Conservation (phyloP, 257 asterid genomes). For the Linderniella brevidens region DNA sequence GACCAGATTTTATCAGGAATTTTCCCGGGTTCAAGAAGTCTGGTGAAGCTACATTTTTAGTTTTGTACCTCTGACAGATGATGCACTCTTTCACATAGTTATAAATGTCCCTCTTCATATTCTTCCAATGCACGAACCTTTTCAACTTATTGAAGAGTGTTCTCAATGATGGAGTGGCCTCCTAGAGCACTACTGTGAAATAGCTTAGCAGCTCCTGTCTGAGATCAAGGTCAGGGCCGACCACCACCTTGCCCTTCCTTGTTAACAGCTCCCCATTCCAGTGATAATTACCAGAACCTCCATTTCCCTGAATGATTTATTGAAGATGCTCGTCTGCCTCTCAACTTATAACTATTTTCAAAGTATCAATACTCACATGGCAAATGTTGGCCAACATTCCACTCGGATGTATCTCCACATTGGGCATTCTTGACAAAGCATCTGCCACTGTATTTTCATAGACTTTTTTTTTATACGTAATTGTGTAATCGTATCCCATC, state of each 20-base stretch:
- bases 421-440: background rate
- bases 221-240: background rate
- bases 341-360: too few relatives aligned
- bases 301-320: too few relatives aligned
- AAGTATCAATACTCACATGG: too few relatives aligned
- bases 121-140: background rate
- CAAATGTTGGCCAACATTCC: too few relatives aligned
- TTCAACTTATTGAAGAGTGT: background rate
- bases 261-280: background rate
- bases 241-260: background rate
- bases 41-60: background rate
- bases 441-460: background rate
- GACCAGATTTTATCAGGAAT: background rate
- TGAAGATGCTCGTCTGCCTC: too few relatives aligned
- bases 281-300: background rate
- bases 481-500: slow-evolving; percentile 3
- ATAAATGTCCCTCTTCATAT: background rate
- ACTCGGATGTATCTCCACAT: background rate
- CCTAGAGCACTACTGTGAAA: background rate
- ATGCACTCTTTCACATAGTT: background rate
- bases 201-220: background rate
- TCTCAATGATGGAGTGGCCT: background rate
- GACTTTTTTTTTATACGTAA: background rate
- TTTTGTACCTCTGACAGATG: background rate
- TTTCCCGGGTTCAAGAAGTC: background rate